Conservation (phyloP, 1,284 basidiomycete species). For the Exsudoporus floridanus region DNA sequence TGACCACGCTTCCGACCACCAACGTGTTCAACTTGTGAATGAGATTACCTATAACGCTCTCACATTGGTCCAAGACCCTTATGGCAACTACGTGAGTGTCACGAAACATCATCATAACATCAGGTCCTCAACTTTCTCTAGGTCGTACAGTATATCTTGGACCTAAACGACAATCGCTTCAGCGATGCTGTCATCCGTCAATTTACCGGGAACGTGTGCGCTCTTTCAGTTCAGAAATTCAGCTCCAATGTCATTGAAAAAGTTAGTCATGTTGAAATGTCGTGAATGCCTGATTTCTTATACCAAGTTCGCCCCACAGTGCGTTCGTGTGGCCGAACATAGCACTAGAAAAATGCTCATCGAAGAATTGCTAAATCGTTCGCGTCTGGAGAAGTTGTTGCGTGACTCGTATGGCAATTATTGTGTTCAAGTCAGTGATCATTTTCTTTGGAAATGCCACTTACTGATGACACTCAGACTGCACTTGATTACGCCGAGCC, state of each 20-base stretch:
- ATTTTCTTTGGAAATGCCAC: neutral
- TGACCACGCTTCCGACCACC: constrained; percentile 95
- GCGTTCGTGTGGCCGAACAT: constrained; percentile 96
- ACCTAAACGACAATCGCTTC: constrained; percentile 97
- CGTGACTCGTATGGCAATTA: constrained; percentile 96
- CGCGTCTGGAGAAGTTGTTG: constrained; percentile 92
- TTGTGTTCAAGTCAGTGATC: constrained; percentile 72
- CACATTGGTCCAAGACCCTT: constrained; percentile 98
- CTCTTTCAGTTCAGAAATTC: constrained; percentile 98
- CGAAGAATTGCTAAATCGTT: constrained; percentile 92
- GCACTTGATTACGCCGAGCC: constrained; percentile 95
- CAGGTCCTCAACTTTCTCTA: constrained; percentile 30
- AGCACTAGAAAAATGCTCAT: constrained; percentile 93
- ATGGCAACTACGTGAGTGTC: constrained; percentile 85
- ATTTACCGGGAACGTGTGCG: constrained; percentile 97
- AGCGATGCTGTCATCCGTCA: constrained; percentile 97
- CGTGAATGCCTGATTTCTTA: neutral
- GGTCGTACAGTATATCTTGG: constrained; percentile 97
- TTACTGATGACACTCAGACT: constrained; percentile 54
- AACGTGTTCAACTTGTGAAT: constrained; percentile 94
- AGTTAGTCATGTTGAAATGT: constrained; percentile 41
- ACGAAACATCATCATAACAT: neutral
- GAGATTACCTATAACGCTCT: constrained; percentile 99
- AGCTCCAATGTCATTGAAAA: constrained; percentile 95
- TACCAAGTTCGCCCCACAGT: constrained; percentile 50